Evolutionary conservation across 495 filamentous ascomycete genomes (phyloP), one percentile per base, ranked within the genome.

Genomic region (Niebla homalea): DNA sequence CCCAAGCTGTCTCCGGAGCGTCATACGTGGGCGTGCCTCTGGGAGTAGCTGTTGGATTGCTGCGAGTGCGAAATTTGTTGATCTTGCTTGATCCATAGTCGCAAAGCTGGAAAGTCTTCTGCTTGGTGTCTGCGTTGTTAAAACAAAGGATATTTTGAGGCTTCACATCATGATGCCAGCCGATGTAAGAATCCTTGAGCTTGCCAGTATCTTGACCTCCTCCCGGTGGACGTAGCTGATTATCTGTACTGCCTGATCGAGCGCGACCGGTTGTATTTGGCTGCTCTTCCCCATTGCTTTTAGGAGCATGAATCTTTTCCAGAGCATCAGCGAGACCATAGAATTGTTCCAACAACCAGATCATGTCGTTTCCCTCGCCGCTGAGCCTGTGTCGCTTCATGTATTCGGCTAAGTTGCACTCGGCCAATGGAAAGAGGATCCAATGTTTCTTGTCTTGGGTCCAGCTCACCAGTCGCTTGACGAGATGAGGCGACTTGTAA

Each of bases 1-100:
- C 56, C 46, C 67, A 55, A 18, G 58, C 48, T n/a, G 59, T 59
- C 55, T 75, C 71, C 3, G 73, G 74, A 8, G 70, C 66, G 20
- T 65, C 67, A 52, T 74, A 77, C 29, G 61, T 65, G 10, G 51
- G 56, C 4, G 67, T 63, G 43, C 35, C 54, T 19, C 1, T 43
- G 1, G 38, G 26, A 2, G 50, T 37, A 0, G 4, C 3, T 0
- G 50, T 57, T 11, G 37, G 12, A 15, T 36, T 4, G 21, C 44
- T 57, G 7, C 50, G 23, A 19, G 50, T 45, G 4, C 46, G 54
- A 41, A 47, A 45, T 6, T 20, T 49, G 7, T 53, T 14, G 0
- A 56, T 26, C 25, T 52, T 56, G 8, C 43, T 36, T 5, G 49
- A 52, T 5, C 49, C 49, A 16, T 15, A 46, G n/a, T 49, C 54